Base-by-base conservation (phyloP, 1,139 yeast species). In the Candida gigantensis region DNA sequence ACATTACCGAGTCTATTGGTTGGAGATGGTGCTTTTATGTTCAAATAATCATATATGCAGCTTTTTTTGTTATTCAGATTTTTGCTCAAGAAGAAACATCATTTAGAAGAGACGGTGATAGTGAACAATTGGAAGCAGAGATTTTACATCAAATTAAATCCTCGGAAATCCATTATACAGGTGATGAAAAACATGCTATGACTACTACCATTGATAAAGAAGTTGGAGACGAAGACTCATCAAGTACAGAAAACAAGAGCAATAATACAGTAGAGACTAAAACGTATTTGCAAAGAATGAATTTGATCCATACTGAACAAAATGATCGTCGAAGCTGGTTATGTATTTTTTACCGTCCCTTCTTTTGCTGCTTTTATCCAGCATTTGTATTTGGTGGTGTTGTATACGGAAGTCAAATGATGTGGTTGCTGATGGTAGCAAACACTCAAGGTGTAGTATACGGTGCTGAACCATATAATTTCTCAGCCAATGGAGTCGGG, bases 331-430 rank as follows among this genome's bases (percentile, higher is more conserved):
- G 76, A 40, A 50, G 69, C n/a, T 68, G 72, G 67, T 47, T 61
- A 24, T 50, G 60, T 19, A 62, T 71, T 15, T 65, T 60, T 42
- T 44, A 51, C 33, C 46, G 72, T 34, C 81, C 81, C 4, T 58
- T 68, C 51, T 45, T 65, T 34, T 62, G 66, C 46, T 58, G 68
- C 52, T 49, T 62, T 45, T 77, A 79, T 47, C 87, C 88, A 6
- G 68, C 76, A n/a, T 72, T 81, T 13, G 45, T 79, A 9, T 81
- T 81, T 75, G 73, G 78, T 36, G 87, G 86, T 1, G 55, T 78
- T 38, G 58, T 77, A 11, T 81, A 81, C 48, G 89, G 87, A 3
- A 65, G 78, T 14, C 79, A 81, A 33, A 68, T 81, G 62, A 69
- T 71, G 74, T 74, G 79, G 79, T 55, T 73, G 24, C 59, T 74